Conservation (phyloP, 2,329 filamentous ascomycete species). For the Fusarium euwallaceae region DNA sequence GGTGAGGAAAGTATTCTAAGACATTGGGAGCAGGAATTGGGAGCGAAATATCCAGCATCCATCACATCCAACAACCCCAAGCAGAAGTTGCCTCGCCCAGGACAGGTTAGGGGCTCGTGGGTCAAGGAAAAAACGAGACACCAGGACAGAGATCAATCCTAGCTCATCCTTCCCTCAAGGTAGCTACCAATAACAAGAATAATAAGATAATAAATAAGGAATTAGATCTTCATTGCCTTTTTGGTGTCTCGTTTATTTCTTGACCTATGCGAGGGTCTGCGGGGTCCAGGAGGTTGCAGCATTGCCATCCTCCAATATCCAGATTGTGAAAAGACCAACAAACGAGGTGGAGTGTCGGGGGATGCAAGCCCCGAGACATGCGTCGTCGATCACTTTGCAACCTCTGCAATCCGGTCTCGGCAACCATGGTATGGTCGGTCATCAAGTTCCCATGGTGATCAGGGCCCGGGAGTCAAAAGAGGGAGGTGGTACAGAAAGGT, state of each 20-base stretch:
- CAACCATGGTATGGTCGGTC: neutral
- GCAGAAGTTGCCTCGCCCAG: constrained; percentile 2
- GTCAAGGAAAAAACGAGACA: neutral
- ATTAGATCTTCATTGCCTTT: neutral
- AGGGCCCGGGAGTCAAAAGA: constrained; percentile 2
- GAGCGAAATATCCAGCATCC: constrained; percentile 13
- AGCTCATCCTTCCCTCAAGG: neutral
- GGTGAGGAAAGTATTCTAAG: constrained; percentile 25
- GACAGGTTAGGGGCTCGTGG: constrained; percentile 4
- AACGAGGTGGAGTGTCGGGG: constrained; percentile 33
- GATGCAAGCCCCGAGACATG: constrained; percentile 36
- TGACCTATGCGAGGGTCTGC: neutral
- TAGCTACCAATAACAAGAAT: neutral
- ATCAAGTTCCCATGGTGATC: neutral
- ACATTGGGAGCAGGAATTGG: constrained; percentile 36
- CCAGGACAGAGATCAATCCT: neutral
- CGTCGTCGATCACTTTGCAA: constrained; percentile 32
- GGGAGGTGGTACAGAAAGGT: neutral
- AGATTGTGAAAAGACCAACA: constrained; percentile 13
- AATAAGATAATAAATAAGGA: neutral
- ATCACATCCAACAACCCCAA: constrained; percentile 17
- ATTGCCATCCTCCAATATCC: constrained; percentile 20
- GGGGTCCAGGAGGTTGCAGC: neutral
- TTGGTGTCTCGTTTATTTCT: neutral
- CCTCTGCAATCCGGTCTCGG: constrained; percentile 17